Evolutionary conservation across 768 basidiomycete genomes (phyloP).

Genomic region (Lactarius hengduanensis): DNA sequence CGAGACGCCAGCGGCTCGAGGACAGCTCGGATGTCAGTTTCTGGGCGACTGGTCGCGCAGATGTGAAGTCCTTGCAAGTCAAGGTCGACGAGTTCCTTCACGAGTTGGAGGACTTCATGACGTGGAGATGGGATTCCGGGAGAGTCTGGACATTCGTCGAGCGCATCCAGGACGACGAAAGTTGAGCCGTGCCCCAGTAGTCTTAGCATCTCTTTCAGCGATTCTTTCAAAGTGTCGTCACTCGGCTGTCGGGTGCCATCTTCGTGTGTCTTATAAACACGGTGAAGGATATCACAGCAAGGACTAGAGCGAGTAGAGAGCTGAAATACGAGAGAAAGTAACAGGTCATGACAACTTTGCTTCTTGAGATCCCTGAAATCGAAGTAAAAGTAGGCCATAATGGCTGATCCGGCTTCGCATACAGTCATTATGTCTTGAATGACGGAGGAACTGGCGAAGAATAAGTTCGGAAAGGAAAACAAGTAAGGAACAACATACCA

Average conservation of each 20-base stretch:
- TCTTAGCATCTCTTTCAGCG: neutral
- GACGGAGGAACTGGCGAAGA: neutral
- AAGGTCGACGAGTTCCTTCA: neutral
- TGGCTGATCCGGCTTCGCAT: neutral
- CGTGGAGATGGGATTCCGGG: neutral
- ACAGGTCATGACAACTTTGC: neutral
- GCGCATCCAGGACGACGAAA: neutral
- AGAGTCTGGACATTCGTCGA: neutral
- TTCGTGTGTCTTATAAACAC: too few species aligned
- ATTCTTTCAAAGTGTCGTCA: neutral
- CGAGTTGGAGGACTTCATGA: neutral
- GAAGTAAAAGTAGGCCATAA: neutral
- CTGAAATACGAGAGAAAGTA: neutral
- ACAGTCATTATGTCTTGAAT: neutral
- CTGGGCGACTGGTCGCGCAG: neutral
- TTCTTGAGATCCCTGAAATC: neutral
- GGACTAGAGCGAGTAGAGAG: neutral
- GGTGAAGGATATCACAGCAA: too few species aligned
- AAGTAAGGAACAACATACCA: neutral
- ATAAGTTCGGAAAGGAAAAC: neutral
- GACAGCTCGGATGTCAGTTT: neutral
- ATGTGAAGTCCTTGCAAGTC: neutral
- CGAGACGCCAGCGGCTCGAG: neutral
- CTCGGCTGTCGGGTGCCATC: neutral
- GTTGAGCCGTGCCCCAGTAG: neutral